phyloP scores from a whole-genome alignment of 31 red algal genomes.

The Endocladia muricata region DNA sequence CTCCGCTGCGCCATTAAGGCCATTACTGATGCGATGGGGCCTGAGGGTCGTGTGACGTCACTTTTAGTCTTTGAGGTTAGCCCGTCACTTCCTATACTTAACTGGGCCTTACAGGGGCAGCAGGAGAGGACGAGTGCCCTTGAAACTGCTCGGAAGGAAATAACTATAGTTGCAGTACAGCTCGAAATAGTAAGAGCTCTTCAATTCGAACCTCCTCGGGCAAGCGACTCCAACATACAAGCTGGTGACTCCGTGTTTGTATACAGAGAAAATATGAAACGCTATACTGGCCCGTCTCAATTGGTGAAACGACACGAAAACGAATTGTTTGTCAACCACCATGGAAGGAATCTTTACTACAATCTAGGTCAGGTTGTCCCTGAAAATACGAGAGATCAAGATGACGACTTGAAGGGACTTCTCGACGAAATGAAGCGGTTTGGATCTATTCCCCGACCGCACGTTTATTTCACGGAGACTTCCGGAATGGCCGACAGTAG shows the following conservation, averaged over 20 bases:
- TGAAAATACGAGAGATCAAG: not conserved
- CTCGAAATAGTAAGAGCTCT: not conserved
- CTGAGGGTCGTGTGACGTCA: not conserved
- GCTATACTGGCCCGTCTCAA: not conserved
- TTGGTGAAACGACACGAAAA: not conserved
- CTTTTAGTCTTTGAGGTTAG: not conserved
- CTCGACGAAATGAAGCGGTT: not conserved
- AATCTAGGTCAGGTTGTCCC: slow-evolving; percentile 6
- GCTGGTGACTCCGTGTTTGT: slow-evolving; percentile 6
- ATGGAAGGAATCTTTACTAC: not conserved
- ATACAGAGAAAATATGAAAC: not conserved
- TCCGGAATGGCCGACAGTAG: not conserved
- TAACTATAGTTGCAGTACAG: slow-evolving; percentile 3
- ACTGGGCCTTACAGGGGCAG: not conserved
- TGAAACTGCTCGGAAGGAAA: not conserved
- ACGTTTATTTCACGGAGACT: not conserved
- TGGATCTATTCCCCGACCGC: not conserved
- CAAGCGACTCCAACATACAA: not conserved
- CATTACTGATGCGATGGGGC: not conserved
- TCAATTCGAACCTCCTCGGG: not conserved
- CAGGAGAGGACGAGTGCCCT: not conserved
- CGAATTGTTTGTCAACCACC: not conserved
- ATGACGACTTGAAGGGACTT: not conserved
- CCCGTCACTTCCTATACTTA: not conserved
- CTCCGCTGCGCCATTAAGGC: not conserved